These are phyloP conservation scores for Aegle marmelos DNA, from an alignment of 345 rosid species.

Conservation along the genomic window DNA sequence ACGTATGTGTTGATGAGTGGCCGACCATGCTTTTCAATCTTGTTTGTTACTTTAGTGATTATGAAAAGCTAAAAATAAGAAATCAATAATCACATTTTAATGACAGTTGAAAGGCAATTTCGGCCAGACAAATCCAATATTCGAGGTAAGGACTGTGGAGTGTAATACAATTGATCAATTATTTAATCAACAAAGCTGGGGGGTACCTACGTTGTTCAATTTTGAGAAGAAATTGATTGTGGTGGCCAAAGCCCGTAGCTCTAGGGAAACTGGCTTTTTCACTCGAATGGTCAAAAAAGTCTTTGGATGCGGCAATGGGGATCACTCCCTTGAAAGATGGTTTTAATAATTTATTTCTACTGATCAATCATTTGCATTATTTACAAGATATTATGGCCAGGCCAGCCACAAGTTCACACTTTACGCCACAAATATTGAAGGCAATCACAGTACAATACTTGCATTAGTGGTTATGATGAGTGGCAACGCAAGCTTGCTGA, in stretches of 20 bases:
- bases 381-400: not conserved
- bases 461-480: not conserved
- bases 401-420: not conserved
- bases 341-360: too few relatives aligned
- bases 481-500: not conserved
- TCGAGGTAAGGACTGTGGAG: not conserved
- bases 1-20: conserved; percentile 8
- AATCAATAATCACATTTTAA: not conserved
- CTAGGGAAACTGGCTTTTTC: not conserved
- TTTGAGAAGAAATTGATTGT: not conserved
- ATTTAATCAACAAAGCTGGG: not conserved
- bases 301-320: not conserved
- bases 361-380: too few relatives aligned
- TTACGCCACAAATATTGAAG: not conserved
- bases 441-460: not conserved
- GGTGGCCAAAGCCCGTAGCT: not conserved
- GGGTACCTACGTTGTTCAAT: not conserved
- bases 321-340: not conserved
- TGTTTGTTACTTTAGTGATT: not conserved
- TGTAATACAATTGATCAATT: conserved; percentile 4
- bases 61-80: not conserved
- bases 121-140: not conserved
- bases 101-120: not conserved
- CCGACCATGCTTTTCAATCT: conserved; percentile 5
- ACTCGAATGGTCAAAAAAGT: not conserved